phyloP scores from a whole-genome alignment of 768 basidiomycete genomes.

The Podaxis mareebaensis region DNA sequence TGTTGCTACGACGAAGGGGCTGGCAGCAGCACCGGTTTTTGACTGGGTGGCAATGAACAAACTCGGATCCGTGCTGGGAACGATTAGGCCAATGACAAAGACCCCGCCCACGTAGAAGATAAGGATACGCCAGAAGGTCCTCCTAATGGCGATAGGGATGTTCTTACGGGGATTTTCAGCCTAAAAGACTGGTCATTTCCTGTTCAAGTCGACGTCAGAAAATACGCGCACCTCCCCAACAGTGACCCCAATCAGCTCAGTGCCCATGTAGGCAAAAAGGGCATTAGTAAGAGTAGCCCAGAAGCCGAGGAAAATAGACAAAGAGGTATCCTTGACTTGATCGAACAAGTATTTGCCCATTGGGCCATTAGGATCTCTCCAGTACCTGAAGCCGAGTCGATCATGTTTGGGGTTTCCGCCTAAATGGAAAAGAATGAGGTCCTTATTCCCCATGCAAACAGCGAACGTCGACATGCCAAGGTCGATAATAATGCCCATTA shows the following conservation, averaged over 20 bases:
- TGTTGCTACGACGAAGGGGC: conserved; percentile 61
- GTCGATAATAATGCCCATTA: conserved; percentile 66
- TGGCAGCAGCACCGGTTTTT: conserved; percentile 56
- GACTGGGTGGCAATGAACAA: conserved; percentile 46
- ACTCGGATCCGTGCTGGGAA: conserved; percentile 58
- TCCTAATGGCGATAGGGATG: conserved; percentile 68
- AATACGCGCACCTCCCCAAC: conserved; percentile 41
- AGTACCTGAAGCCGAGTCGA: conserved; percentile 51
- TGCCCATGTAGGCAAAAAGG: conserved; percentile 73
- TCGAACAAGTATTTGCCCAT: conserved; percentile 54
- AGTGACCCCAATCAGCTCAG: conserved; percentile 71
- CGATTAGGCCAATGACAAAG: conserved; percentile 70
- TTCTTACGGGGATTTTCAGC: conserved; percentile 74
- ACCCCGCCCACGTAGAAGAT: conserved; percentile 70
- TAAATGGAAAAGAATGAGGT: conserved; percentile 34
- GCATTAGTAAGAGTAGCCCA: conserved; percentile 74
- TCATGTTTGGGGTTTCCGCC: conserved; percentile 48
- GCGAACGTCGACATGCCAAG: conserved; percentile 44
- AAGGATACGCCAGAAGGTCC: conserved; percentile 60
- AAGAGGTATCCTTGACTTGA: conserved; percentile 47
- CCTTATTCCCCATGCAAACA: conserved; percentile 31
- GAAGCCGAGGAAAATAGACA: conserved; percentile 67
- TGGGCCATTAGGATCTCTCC: conserved; percentile 50
- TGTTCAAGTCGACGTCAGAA: background rate
- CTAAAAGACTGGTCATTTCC: conserved; percentile 27